Evolutionary conservation across 495 filamentous ascomycete species (phyloP).

Genomic region (Neurospora sp.): DNA sequence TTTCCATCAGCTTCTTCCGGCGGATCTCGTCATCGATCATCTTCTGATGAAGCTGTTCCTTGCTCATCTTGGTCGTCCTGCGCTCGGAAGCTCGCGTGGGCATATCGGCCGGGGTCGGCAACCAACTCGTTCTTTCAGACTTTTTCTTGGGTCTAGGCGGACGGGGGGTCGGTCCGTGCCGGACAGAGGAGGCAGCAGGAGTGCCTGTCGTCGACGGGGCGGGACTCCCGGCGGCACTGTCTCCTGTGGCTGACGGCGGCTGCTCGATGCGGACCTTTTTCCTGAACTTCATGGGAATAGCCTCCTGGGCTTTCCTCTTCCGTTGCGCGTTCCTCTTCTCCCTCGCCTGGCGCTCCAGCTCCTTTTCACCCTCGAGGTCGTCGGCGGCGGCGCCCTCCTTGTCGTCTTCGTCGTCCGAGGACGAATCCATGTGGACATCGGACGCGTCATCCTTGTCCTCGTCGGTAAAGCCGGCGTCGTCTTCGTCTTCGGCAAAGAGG

Average conservation of each 20-base stretch:
- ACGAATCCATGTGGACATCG: constrained; percentile 74
- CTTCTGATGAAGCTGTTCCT: constrained; percentile 69
- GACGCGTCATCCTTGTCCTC: constrained; percentile 59
- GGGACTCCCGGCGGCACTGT: constrained; percentile 37
- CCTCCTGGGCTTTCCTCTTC: constrained; percentile 70
- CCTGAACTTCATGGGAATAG: constrained; percentile 40
- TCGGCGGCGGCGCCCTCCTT: constrained; percentile 60
- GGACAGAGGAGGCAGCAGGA: background rate
- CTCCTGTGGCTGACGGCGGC: constrained; percentile 12
- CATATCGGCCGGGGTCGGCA: constrained; percentile 67
- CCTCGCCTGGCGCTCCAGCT: constrained; percentile 51
- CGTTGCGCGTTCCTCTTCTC: constrained; percentile 39
- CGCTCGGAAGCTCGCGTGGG: constrained; percentile 77
- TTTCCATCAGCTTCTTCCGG: constrained; percentile 64
- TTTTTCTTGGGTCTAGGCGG: constrained; percentile 76
- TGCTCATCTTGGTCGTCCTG: constrained; percentile 72
- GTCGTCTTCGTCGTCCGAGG: constrained; percentile 73
- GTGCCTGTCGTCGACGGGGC: constrained; percentile 11
- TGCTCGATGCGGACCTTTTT: constrained; percentile 48
- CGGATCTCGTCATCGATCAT: constrained; percentile 76
- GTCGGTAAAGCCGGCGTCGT: constrained; percentile 70
- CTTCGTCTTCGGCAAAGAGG: constrained; percentile 76
- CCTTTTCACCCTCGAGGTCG: constrained; percentile 58
- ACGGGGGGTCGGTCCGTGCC: constrained; percentile 1
- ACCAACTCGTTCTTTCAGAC: constrained; percentile 81